Conservation (phyloP, 148 eudicot species). For the Beta vulgaris region DNA sequence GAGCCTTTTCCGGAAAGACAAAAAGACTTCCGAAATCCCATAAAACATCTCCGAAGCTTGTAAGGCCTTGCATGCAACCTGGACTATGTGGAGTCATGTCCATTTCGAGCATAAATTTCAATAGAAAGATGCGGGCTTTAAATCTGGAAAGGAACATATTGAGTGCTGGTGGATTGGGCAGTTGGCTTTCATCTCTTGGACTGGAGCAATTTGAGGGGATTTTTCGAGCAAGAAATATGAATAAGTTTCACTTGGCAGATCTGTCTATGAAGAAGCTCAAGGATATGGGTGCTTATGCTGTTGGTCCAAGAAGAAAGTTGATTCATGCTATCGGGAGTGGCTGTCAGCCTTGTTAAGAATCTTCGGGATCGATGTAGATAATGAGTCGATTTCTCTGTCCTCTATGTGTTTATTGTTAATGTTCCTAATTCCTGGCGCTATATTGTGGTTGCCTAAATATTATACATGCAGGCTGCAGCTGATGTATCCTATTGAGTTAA, state of each 20-base stretch:
- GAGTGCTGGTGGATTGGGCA: slow-evolving; percentile 74
- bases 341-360: slow-evolving; percentile 40
- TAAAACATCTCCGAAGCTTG: slow-evolving; percentile 22
- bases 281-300: slow-evolving; percentile 85
- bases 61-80: slow-evolving; percentile 26
- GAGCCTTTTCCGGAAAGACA: slow-evolving; percentile 18
- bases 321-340: slow-evolving; percentile 89
- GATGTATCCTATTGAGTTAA: neutral
- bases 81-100: slow-evolving; percentile 20
- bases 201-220: slow-evolving; percentile 55
- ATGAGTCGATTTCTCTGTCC: neutral
- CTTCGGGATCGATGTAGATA: neutral
- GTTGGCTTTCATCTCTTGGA: slow-evolving; percentile 76
- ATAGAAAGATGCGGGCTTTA: slow-evolving; percentile 54
- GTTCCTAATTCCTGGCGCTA: neutral
- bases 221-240: slow-evolving; percentile 45
- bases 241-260: slow-evolving; percentile 65
- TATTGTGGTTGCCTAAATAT: neutral
- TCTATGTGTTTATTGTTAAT: neutral
- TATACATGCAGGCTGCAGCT: neutral
- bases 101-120: slow-evolving; percentile 28
- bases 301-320: slow-evolving; percentile 92
- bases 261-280: slow-evolving; percentile 83
- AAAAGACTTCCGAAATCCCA: slow-evolving; percentile 9
- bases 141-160: slow-evolving; percentile 70